These are phyloP conservation scores for Claviceps sp. DNA, from an alignment of 2,329 filamentous ascomycete genomes.

Conservation along the genomic window DNA sequence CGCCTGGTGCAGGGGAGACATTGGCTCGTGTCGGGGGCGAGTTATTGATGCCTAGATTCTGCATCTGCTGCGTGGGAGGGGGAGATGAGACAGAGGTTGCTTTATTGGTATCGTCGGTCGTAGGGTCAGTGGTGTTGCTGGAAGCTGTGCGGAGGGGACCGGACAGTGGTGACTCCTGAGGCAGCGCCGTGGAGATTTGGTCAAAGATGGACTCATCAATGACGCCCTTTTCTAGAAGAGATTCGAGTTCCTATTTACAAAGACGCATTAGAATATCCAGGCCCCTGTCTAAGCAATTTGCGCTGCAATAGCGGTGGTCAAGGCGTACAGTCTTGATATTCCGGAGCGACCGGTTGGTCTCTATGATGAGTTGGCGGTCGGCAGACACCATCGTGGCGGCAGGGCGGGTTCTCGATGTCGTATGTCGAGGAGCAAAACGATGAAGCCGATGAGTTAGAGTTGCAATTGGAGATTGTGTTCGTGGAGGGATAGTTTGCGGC, in stretches of 20 bases:
- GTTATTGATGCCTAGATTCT: slow-evolving; percentile 24
- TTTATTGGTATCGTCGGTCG: slow-evolving; percentile 4
- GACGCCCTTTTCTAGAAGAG: slow-evolving; percentile 68
- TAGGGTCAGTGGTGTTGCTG: slow-evolving; percentile 15
- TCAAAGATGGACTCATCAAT: slow-evolving; percentile 66
- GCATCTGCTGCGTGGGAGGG: slow-evolving; percentile 24
- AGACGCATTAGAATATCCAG: not conserved
- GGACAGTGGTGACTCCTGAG: slow-evolving; percentile 51
- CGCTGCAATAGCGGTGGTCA: not conserved
- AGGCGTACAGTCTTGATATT: slow-evolving; percentile 63
- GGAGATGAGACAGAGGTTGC: slow-evolving; percentile 14
- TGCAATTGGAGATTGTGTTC: not conserved
- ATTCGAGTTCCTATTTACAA: slow-evolving; percentile 65
- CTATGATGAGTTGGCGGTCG: slow-evolving; percentile 46
- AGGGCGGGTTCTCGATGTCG: not conserved
- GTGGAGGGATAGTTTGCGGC: not conserved
- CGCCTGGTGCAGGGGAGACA: slow-evolving; percentile 22
- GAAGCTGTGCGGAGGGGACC: slow-evolving; percentile 28
- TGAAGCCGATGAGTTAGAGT: not conserved
- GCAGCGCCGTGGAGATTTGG: slow-evolving; percentile 60
- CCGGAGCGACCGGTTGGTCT: slow-evolving; percentile 73
- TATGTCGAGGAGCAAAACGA: not conserved
- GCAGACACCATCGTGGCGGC: slow-evolving; percentile 27
- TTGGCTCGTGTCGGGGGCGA: not conserved
- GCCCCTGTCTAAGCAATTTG: too few species aligned